These are phyloP conservation scores for Infundibulicybe gibba DNA, from an alignment of 768 basidiomycete species.

Conservation along the genomic window DNA sequence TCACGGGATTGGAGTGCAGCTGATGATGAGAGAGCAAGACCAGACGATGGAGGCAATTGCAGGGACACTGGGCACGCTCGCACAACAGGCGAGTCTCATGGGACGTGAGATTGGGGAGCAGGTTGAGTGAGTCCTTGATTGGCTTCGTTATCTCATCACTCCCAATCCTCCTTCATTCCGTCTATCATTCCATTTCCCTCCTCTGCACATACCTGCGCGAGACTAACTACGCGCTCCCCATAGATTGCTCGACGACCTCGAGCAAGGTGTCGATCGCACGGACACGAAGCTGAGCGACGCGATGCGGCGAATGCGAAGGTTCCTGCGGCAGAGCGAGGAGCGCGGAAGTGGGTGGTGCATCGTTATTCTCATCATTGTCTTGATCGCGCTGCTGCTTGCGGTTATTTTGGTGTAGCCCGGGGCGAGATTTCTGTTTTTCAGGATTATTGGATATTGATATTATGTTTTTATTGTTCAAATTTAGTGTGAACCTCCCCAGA, in stretches of 20 bases:
- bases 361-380: constrained; percentile 74
- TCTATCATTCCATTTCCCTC: too few species aligned
- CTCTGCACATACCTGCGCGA: too few species aligned
- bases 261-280: constrained; percentile 66
- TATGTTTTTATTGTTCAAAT: too few species aligned
- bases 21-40: constrained; percentile 89
- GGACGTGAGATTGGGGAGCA: constrained; percentile 91
- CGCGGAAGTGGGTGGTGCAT: constrained; percentile 91
- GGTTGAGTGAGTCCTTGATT: constrained; percentile 65
- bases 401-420: constrained; percentile 81
- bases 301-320: constrained; percentile 68
- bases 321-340: constrained; percentile 87
- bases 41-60: constrained; percentile 83
- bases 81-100: constrained; percentile 92
- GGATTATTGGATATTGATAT: too few species aligned
- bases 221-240: background rate
- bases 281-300: constrained; percentile 63
- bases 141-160: too few species aligned
- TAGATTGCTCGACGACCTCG: constrained; percentile 82
- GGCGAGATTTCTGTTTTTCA: too few species aligned
- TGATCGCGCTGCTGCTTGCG: constrained; percentile 71
- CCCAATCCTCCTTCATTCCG: too few species aligned
- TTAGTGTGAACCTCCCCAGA: too few species aligned
- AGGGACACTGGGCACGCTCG: constrained; percentile 79
- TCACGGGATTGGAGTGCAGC: constrained; percentile 33